Base-by-base conservation (phyloP, 768 basidiomycete species). In the Psilocybe sp. region DNA sequence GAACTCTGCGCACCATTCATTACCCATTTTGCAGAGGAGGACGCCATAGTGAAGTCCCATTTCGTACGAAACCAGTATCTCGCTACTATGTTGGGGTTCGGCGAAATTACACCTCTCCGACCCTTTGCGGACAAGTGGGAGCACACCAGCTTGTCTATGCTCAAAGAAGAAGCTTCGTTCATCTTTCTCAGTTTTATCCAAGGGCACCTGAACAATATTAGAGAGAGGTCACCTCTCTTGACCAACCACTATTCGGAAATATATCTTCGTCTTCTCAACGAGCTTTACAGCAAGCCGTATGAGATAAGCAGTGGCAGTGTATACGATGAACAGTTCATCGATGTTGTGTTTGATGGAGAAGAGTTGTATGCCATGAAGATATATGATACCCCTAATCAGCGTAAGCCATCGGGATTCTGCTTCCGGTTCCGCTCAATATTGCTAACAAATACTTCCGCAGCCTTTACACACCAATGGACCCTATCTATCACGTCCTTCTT, bases 321-420 rank as follows among this genome's bases (percentile, higher is more conserved):
- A n/a, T n/a, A 35, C 6, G 48, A 33, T 19, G 33, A 15, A 10
- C 34, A 16, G 3, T 32, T 40, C 23, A 28, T 3, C 9, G 48
- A 49, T 10, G 41, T 49, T 11, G 18, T 44, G 6, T 49, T 49
- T 28, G 10, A 40, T 2, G 41, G 41, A 14, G 48, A 49, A 14
- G 48, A 49, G 14, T 34, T 49, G 7, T 49, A 49, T 34, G 41
- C 36, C 4, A 19, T 49, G 48, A 37, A 37, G 36, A 49, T 49
- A 23, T 49, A 33, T 23, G 33, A 49, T 19, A 18, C 33, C 1
- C 6, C 23, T n/a, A 42, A 38, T 19, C 48, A 49, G 38, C 48
- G 48, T 49, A 42, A 49, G 48, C 38, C 14, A 6, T 14, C 15
- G 6, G 4, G 9, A 14, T 1, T 6, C 18, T 8, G 4, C 16